Conservation (phyloP, 371 early-diverging fungal species). For the Parasitella parasitica region DNA sequence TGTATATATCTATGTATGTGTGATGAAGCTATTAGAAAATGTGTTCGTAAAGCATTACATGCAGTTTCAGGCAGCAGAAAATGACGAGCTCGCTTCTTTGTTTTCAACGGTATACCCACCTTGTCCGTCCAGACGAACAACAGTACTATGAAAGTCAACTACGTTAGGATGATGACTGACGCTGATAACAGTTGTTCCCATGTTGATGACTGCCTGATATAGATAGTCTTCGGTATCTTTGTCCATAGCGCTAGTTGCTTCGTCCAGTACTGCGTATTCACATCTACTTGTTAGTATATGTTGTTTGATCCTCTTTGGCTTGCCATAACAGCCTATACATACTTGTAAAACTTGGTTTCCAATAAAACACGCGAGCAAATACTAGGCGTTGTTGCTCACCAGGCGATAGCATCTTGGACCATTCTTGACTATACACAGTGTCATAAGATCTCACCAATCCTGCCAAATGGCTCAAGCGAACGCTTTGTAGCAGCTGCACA, state of each 20-base stretch:
- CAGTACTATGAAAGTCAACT: constrained; percentile 47
- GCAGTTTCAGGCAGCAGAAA: constrained; percentile 2
- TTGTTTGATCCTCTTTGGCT: no score
- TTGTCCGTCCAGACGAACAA: constrained; percentile 43
- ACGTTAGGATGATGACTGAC: constrained; percentile 64
- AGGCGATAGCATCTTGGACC: constrained; percentile 72
- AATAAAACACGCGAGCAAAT: constrained; percentile 69
- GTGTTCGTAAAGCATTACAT: no score
- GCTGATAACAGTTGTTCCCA: constrained; percentile 65
- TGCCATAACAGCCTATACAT: constrained; percentile 6
- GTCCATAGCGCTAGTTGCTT: constrained; percentile 75
- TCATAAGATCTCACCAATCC: constrained; percentile 52
- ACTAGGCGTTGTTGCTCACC: constrained; percentile 78
- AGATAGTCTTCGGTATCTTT: constrained; percentile 47
- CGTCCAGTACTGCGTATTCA: constrained; percentile 64
- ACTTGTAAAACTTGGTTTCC: constrained; percentile 69
- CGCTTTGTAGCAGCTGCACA: constrained; percentile 37
- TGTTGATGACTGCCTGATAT: constrained; percentile 36
- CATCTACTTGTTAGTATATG: not conserved
- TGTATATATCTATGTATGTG: no score
- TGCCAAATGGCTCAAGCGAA: constrained; percentile 55
- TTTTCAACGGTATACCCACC: constrained; percentile 35
- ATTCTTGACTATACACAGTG: constrained; percentile 53
- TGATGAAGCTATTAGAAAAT: no score
- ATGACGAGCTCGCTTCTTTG: not conserved